These are phyloP conservation scores for Pseudogymnoascus sp. DNA, from an alignment of 2,329 filamentous ascomycete species.

Conservation along the genomic window DNA sequence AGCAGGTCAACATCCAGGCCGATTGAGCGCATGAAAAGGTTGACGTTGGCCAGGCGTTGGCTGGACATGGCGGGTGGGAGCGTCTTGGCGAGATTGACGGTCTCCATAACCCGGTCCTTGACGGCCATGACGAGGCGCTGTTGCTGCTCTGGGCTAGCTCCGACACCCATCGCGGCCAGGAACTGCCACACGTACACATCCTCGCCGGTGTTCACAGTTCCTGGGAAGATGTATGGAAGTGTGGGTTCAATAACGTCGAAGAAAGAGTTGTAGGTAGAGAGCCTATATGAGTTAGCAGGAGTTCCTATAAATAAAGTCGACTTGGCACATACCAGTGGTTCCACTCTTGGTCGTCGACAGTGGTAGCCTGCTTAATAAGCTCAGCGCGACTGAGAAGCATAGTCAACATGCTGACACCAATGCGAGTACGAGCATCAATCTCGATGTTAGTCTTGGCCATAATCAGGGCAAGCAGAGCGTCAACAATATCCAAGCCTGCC, in stretches of 20 bases:
- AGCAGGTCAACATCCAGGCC: slow-evolving; percentile 85
- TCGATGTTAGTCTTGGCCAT: slow-evolving; percentile 75
- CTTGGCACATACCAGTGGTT: slow-evolving; percentile 59
- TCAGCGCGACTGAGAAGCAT: slow-evolving; percentile 92
- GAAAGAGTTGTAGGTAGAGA: slow-evolving; percentile 70
- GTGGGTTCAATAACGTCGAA: slow-evolving; percentile 83
- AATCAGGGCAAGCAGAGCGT: slow-evolving; percentile 79
- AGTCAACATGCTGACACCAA: slow-evolving; percentile 82
- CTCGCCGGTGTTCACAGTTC: slow-evolving; percentile 79
- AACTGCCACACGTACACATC: slow-evolving; percentile 99
- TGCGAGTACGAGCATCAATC: slow-evolving; percentile 73
- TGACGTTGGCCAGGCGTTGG: slow-evolving; percentile 81
- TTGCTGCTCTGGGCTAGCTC: slow-evolving; percentile 88
- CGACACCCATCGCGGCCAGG: slow-evolving; percentile 87
- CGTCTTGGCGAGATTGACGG: slow-evolving; percentile 79
- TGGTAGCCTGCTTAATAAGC: slow-evolving; percentile 75
- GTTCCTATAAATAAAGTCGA: not conserved
- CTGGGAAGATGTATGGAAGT: slow-evolving; percentile 80
- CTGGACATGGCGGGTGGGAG: slow-evolving; percentile 78
- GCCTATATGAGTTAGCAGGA: slow-evolving; percentile 41
- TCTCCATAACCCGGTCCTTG: slow-evolving; percentile 97
- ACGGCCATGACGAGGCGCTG: slow-evolving; percentile 89
- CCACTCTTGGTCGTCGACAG: slow-evolving; percentile 63
- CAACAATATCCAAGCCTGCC: slow-evolving; percentile 81
- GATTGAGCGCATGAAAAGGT: slow-evolving; percentile 97